A percentile compares a stretch with the other conserved stretches of the same genome.
These are phyloP conservation scores for Pichia exigua DNA, from an alignment of 805 yeast genomes.

Conservation along the genomic window DNA sequence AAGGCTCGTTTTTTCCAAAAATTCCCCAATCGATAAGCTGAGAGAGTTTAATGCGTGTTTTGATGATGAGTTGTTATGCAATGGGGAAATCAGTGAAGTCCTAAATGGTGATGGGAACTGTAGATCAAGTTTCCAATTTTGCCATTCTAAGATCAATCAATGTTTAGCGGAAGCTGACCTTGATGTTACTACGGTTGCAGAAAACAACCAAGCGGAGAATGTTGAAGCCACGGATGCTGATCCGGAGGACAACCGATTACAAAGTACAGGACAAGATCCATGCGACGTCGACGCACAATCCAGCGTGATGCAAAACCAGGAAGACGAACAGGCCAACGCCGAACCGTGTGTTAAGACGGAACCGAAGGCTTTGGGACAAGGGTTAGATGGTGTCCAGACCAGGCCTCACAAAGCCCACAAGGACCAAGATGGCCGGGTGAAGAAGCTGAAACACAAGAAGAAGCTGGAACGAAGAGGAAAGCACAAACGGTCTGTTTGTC, in stretches of 20 bases:
- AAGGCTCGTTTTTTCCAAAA: conserved; percentile 37
- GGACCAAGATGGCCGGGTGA: not conserved
- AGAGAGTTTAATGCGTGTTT: conserved; percentile 18
- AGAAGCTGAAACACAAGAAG: not conserved
- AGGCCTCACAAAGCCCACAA: not conserved
- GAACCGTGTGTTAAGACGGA: too few relatives aligned
- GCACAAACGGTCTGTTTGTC: not conserved
- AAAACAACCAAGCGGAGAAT: not conserved
- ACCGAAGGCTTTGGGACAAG: not conserved
- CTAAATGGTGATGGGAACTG: conserved; percentile 19
- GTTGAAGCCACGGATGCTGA: conserved; percentile 4
- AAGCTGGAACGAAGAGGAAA: not conserved
- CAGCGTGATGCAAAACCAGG: conserved; percentile 5
- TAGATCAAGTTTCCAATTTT: conserved; percentile 19
- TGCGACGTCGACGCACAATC: not conserved
- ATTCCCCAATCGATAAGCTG: conserved; percentile 16
- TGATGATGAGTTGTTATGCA: conserved; percentile 19
- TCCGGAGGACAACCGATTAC: not conserved
- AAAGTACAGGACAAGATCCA: not conserved
- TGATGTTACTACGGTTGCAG: too few relatives aligned
- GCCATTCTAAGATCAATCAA: conserved; percentile 21
- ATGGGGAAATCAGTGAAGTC: conserved; percentile 21
- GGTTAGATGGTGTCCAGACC: not conserved
- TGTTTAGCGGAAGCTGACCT: conserved; percentile 15
- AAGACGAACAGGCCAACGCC: not conserved